Conservation (phyloP, 1,284 basidiomycete species). For the Porogramme epimiltina region DNA sequence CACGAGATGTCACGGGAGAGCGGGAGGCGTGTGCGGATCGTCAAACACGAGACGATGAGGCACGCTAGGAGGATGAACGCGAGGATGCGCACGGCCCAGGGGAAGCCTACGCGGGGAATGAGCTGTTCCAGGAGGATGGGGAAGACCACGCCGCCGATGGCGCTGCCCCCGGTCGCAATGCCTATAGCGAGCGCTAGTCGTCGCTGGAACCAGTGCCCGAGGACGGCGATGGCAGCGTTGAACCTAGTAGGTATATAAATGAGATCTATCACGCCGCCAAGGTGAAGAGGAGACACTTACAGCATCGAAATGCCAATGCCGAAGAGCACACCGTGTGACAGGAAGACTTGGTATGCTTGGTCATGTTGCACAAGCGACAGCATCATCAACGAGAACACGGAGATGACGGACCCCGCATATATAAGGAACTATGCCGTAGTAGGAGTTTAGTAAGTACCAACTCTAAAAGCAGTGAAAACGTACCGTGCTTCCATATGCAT, state of each 20-base stretch:
- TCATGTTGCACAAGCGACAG: constrained; percentile 34
- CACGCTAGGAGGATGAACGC: constrained; percentile 34
- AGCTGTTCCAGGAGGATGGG: constrained; percentile 63
- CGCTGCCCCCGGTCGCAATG: constrained; percentile 40
- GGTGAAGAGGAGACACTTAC: constrained; percentile 19
- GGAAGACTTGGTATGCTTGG: constrained; percentile 38
- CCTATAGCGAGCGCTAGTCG: constrained; percentile 57
- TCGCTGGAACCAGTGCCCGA: constrained; percentile 28
- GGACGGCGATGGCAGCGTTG: constrained; percentile 11
- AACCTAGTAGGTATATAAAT: background rate
- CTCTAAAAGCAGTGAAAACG: background rate
- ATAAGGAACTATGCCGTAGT: constrained; percentile 28
- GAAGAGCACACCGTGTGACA: constrained; percentile 38
- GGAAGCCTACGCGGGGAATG: constrained; percentile 56
- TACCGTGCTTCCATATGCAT: constrained; percentile 34
- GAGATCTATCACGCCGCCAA: background rate
- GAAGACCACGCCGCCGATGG: constrained; percentile 63
- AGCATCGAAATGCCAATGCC: constrained; percentile 35
- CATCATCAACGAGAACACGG: constrained; percentile 37
- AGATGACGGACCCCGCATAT: constrained; percentile 33
- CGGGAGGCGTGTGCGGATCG: constrained; percentile 31
- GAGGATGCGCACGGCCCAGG: constrained; percentile 52
- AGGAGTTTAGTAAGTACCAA: background rate
- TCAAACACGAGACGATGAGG: constrained; percentile 31
- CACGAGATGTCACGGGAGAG: constrained; percentile 22